Conservation (phyloP, 768 basidiomycete species). For the Tylopilus felleus region DNA sequence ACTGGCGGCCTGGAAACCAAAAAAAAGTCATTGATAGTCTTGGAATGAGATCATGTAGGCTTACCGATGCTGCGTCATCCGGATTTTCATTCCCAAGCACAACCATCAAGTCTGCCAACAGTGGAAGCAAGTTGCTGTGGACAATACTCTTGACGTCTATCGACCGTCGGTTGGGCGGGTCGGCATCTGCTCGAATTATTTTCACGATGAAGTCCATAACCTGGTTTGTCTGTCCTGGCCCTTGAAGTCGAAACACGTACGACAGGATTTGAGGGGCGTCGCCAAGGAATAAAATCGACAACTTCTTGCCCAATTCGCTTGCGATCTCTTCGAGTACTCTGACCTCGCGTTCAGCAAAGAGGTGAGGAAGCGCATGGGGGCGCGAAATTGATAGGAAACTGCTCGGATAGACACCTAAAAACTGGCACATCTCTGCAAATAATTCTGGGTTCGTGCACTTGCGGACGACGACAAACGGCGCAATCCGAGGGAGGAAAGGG, state of each 20-base stretch:
- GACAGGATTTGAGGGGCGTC: slow-evolving; percentile 61
- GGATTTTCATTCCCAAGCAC: slow-evolving; percentile 69
- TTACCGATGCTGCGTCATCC: slow-evolving; percentile 43
- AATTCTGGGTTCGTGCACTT: slow-evolving; percentile 56
- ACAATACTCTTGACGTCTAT: slow-evolving; percentile 51
- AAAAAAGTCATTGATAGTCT: slow-evolving; percentile 35
- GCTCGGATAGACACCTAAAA: slow-evolving; percentile 52
- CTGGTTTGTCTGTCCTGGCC: slow-evolving; percentile 51
- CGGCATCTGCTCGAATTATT: slow-evolving; percentile 48
- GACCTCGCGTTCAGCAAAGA: slow-evolving; percentile 61
- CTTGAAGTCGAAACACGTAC: slow-evolving; percentile 58
- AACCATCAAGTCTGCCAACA: slow-evolving; percentile 75
- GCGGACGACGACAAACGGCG: slow-evolving; percentile 59
- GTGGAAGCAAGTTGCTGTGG: slow-evolving; percentile 60
- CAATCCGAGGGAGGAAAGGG: slow-evolving; percentile 67
- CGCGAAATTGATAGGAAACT: slow-evolving; percentile 67
- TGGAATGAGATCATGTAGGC: slow-evolving; percentile 8
- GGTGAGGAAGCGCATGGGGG: slow-evolving; percentile 59
- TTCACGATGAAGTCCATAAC: slow-evolving; percentile 61
- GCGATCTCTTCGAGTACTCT: slow-evolving; percentile 62
- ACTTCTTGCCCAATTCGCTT: slow-evolving; percentile 42
- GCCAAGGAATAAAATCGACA: slow-evolving; percentile 52
- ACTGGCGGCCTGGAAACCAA: slow-evolving; percentile 42
- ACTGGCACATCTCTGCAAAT: slow-evolving; percentile 63
- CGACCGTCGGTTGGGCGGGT: slow-evolving; percentile 28